Base-by-base conservation (phyloP, 1,284 basidiomycete species). In the Leccinum fuscescens region DNA sequence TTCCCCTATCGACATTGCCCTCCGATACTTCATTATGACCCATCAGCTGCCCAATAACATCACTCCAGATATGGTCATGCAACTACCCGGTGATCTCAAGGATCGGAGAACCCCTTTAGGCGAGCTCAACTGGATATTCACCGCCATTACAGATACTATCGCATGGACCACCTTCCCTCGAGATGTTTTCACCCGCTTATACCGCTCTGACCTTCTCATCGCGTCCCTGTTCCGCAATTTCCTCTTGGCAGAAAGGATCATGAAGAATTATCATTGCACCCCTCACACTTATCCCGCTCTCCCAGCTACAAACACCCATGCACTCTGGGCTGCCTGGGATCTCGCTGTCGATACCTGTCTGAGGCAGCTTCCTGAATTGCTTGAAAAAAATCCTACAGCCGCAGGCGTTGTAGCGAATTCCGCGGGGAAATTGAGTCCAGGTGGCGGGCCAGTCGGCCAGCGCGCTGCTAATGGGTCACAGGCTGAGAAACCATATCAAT, bases 101-200 rank as follows among this genome's bases (percentile, higher is more conserved):
- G 96, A 99, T 71, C 85, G 96, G 35, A 85, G 95, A 24, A 98
- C 97, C 3, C 96, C 96, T 1, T 82, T 99, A 2, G 96, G 96
- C 56, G 96, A 99, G 76, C 86, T 99, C 29, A 98, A 98, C 75
- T 99, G 97, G 96, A 98, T 99, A 67, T 98, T 99, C 77, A 98
- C 94, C 2, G 94, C 96, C 46, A 94, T 99, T 65, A 99, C 96
- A 15, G 96, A 99, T 76, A 98, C 96, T 7, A 98, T 99, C 65
- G 97, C 97, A 12, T 99, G 97, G 96, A 95, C 96, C 11, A 94
- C 94, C 0, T 95, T 99, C 71, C 92, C 95, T 20, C 86, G 92
- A 55, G 93, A 96, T 56, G 86, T 95, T 11, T 99, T 99, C 77
- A 95, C 94, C 49, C 86, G 94, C 42, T 80, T 99, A 33, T 99